Evolutionary conservation across 306 rosid species (phyloP), one percentile per base, ranked within the genome.

Genomic region (Medicago ruthenica): DNA sequence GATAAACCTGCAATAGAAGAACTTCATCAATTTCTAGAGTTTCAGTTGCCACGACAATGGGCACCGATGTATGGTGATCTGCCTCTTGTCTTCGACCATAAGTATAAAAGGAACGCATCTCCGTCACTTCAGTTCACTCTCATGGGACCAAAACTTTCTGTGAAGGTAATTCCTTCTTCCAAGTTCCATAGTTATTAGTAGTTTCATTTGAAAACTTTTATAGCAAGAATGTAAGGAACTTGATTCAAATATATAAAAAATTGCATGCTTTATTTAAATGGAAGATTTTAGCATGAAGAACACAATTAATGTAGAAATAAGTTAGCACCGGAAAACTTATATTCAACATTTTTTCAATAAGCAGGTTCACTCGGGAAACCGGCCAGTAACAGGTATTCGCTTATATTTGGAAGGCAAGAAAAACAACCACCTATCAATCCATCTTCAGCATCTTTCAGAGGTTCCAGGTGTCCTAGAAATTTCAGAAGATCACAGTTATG

Each of bases 1-100:
- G 98, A 94, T 86, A 94, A 89, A 85, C 98, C 97, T 41, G 88
- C 80, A 36, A 87, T 90, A 65, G 98, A 94, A 76, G 98, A 94
- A 79, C 97, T 94, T 55, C 92, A 85, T 15, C 96, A 92, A 50
- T 94, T 94, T 86, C 87, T 94, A 6, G 97, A 92, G 64, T 92
- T 87, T 83, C 98, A 94, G 75, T 79, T 94, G 86, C 92, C 97
- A 8, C 86, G 97, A 21, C 96, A 88, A 51, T 94, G 98, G 98
- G 98, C 97, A 4, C 98, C 98, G 9, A 88, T 84, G 80, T 94
- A 88, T 40, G 88, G 89, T 9, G 97, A 95, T 76, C 84, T 94
- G 16, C 97, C 97, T 75, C 93, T 94, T 53, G 86, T 81, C 24
- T 79, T 65, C 20, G 83, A 88, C 85, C 86, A 80, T 8, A 83